Evolutionary conservation across 2,329 filamentous ascomycete genomes (phyloP).

Genomic region (Monosporascus sp.): DNA sequence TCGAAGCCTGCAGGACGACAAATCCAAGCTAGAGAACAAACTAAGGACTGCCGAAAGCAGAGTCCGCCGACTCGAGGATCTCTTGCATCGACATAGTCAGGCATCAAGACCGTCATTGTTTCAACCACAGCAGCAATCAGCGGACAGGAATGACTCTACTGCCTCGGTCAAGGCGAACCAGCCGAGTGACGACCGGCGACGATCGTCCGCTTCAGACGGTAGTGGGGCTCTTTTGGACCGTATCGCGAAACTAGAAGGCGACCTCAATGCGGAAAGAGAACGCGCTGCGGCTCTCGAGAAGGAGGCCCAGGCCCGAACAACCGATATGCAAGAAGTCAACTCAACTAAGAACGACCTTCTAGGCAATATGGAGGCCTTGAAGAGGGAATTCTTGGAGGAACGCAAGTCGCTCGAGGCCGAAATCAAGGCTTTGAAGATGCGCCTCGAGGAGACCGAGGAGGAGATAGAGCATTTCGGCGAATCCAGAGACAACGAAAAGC

Average conservation of each 20-base stretch:
- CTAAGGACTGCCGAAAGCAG: slow-evolving; percentile 82
- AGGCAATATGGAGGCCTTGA: slow-evolving; percentile 87
- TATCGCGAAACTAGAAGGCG: slow-evolving; percentile 65
- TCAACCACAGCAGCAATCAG: slow-evolving; percentile 40
- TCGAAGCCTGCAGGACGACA: slow-evolving; percentile 75
- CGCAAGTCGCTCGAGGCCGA: slow-evolving; percentile 78
- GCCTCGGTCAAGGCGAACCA: slow-evolving; percentile 42
- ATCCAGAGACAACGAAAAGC: slow-evolving; percentile 76
- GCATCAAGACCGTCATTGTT: slow-evolving; percentile 50
- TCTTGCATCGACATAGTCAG: slow-evolving; percentile 77
- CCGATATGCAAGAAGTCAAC: slow-evolving; percentile 69
- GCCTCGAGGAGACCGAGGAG: slow-evolving; percentile 84
- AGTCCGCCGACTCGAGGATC: slow-evolving; percentile 83
- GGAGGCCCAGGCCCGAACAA: slow-evolving; percentile 55
- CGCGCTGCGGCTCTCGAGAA: slow-evolving; percentile 61
- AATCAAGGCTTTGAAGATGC: slow-evolving; percentile 67
- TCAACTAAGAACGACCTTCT: slow-evolving; percentile 92
- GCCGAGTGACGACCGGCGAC: slow-evolving; percentile 36
- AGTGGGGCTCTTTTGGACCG: slow-evolving; percentile 41
- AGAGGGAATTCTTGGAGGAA: slow-evolving; percentile 82
- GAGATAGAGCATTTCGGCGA: slow-evolving; percentile 82
- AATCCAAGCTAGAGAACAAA: slow-evolving; percentile 65
- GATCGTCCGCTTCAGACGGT: slow-evolving; percentile 37
- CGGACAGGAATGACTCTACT: slow-evolving; percentile 42
- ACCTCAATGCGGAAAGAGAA: slow-evolving; percentile 70